Base-by-base conservation (phyloP, 1,284 basidiomycete species). In the Sanghuangporus baumii region DNA sequence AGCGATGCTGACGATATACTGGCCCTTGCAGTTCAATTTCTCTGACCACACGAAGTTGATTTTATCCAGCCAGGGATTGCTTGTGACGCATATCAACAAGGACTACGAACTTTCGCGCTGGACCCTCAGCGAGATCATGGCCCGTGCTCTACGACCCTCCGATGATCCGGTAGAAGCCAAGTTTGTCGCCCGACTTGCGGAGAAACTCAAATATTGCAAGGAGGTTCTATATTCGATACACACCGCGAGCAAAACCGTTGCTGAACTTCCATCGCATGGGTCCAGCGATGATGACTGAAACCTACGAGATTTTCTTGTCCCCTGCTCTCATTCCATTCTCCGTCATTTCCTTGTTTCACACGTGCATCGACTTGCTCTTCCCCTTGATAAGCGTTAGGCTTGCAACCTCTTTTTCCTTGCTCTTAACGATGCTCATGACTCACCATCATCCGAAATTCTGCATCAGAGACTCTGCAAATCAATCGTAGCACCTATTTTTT, bases 11-110 rank as follows among this genome's bases (percentile, higher is more conserved):
- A 37, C 57, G 23, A 65, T 52, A 41, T 67, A 36, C 40, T 34
- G 31, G 54, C 38, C 31, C 41, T 41, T 59, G 38, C 72, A 97
- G 93, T 96, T 98, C 83, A 99, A 98, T 80, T 98, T 98, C 74
- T 94, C 93, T 76, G 96, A 99, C 76, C 96, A 99, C 78, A 91
- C 92, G 46, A 99, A 99, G 75, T 77, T 98, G 62, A 88, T 99
- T 65, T 79, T 98, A 59, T 94, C 93, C 6, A 83, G 86, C 1
- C 80, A 88, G 38, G 96, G 91, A 0, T 79, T 89, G 23, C 77
- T 90, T 14, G 80, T 98, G 54, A 91, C 93, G 2, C 87, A 95
- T 73, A 96, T 98, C 70, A 93, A 94, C 80, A 94, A 93, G 75
- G 84, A 90, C 70, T 93, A 94, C 76, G 80, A 81, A 55, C 77